Evolutionary conservation across 2,329 filamentous ascomycete species (phyloP), one percentile per base, ranked within the genome.

Genomic region (Aspergillus transmontanensis): DNA sequence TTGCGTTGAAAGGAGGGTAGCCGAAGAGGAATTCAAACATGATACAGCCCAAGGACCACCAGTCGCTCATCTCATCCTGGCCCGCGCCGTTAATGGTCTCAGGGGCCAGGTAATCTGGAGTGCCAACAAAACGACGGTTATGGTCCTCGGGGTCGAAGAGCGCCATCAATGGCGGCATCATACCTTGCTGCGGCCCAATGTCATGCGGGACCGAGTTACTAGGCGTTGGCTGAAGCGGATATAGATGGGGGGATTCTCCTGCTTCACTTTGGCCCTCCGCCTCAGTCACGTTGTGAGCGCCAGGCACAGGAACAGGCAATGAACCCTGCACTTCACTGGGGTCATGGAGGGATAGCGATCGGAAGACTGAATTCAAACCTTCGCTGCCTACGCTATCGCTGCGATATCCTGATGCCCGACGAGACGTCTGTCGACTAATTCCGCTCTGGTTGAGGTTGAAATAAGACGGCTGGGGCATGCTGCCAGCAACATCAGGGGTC

Each of bases 1-100:
- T 83, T 1, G 93, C 95, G 76, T 98, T 93, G 78, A 99, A 99
- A 0, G 95, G 95, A 0, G 95, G 95, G 62, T 92, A 90, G 1
- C 95, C 95, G 73, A 92, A 98, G 2, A 99, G 82, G 69, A 97
- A 97, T 73, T 99, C 95, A 72, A 97, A 99, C 78, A 98, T 82
- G 70, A 99, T 98, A 76, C 96, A 99, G 0, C 95, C 95, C n/a
- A 99, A 85, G 26, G 95, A 98, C 95, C 95, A 99, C 95, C 95
- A 99, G 87, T 99, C 95, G 75, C 95, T 98, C 69, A 94, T 95
- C 77, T 98, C 94, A 73, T 99, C 95, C 77, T 99, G 95, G 1
- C 94, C 93, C 68, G 93, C 89, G 57, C 96, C 95, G 68, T 93
- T 94, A 74, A 99, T 96, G 0, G 96, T 99, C 76, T 99, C 96